Conservation (phyloP, 768 basidiomycete species). For the Mycena leptocephala region DNA sequence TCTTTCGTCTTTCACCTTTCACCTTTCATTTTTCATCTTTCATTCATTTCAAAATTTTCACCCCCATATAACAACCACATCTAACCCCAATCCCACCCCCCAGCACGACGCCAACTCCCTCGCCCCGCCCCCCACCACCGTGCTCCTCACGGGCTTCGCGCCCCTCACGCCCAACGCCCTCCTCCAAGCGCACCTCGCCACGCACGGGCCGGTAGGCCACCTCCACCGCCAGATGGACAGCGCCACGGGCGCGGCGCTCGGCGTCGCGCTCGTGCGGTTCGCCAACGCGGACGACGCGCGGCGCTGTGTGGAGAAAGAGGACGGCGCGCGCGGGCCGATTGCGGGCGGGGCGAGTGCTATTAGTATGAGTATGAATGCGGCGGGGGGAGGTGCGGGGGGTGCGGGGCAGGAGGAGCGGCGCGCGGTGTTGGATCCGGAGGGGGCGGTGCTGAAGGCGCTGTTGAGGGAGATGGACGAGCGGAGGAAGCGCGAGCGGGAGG, state of each 20-base stretch:
- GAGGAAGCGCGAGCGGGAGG: constrained; percentile 68
- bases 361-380: too few species aligned
- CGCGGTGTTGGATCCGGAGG: constrained; percentile 88
- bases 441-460: constrained; percentile 73
- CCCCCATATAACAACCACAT: not conserved
- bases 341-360: constrained; percentile 48
- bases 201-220: constrained; percentile 73
- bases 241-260: constrained; percentile 86
- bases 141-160: constrained; percentile 82
- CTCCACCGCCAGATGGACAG: constrained; percentile 88
- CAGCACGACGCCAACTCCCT: constrained; percentile 86
- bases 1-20: not conserved
- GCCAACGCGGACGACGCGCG: constrained; percentile 77
- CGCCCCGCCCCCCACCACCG: constrained; percentile 81
- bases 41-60: not conserved
- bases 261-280: constrained; percentile 85
- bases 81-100: not conserved
- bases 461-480: constrained; percentile 71
- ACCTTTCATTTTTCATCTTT: constrained; percentile 13
- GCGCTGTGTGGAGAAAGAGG: constrained; percentile 74
- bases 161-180: constrained; percentile 78
- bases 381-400: constrained; percentile 59
- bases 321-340: constrained; percentile 73
- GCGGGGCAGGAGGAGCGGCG: constrained; percentile 71
- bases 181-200: constrained; percentile 77